Conservation (phyloP, 139 green algal genomes). For the Klebsormidium nitens region DNA sequence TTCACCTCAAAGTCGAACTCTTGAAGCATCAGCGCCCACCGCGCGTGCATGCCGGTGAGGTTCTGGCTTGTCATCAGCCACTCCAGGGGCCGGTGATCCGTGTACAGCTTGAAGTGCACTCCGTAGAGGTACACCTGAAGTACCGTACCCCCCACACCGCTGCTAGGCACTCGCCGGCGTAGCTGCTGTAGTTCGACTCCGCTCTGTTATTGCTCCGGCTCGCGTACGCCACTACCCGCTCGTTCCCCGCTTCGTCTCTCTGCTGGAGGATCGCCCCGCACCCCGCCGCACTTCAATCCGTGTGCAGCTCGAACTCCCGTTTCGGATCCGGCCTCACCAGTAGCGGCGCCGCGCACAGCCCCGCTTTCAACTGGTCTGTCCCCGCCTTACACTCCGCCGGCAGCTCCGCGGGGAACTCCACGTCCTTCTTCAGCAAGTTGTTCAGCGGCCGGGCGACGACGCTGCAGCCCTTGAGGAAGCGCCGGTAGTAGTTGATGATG, state of each 20-base stretch:
- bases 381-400: no score
- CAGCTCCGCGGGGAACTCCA: conserved; percentile 8
- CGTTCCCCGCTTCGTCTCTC: conserved; percentile 5
- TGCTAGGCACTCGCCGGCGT: conserved; percentile 2
- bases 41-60: conserved; percentile 4
- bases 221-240: conserved; percentile 6
- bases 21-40: conserved; percentile 15
- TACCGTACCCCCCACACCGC: conserved; percentile 3
- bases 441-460: conserved; percentile 30
- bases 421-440: conserved; percentile 26
- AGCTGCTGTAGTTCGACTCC: conserved; percentile 18
- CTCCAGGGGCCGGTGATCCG: conserved; percentile 21
- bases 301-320: conserved; percentile 2
- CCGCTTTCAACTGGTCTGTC: no score
- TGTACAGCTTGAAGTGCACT: conserved; percentile 6
- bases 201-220: conserved; percentile 12
- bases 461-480: conserved; percentile 40
- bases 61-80: no score
- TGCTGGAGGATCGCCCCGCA: conserved; percentile 8
- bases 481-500: conserved; percentile 46
- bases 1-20: no score
- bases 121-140: conserved; percentile 4
- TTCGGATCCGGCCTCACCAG: conserved; percentile 2
- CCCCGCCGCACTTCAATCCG: no score
- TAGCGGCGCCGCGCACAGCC: not conserved